These are phyloP conservation scores for Neofusicoccum laricinum DNA, from an alignment of 2,329 filamentous ascomycete species.

Conservation along the genomic window DNA sequence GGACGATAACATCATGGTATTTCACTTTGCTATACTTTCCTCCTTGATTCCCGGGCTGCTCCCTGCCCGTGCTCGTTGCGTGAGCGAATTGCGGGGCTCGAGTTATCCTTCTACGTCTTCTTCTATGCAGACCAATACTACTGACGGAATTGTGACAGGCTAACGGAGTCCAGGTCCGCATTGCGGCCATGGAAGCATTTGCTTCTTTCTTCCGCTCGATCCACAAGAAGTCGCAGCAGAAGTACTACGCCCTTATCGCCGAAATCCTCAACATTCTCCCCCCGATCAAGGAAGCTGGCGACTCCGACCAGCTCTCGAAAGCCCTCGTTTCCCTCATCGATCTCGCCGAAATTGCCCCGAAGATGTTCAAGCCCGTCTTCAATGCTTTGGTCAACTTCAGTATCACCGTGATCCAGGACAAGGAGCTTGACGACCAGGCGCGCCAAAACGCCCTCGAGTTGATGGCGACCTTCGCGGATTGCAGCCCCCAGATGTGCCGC, in stretches of 20 bases:
- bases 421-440: slow-evolving; percentile 84
- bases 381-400: slow-evolving; percentile 89
- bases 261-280: slow-evolving; percentile 93
- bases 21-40: slow-evolving; percentile 25
- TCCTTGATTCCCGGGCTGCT: too few relatives aligned
- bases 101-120: background rate
- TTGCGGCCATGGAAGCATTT: slow-evolving; percentile 95
- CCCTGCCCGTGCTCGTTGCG: background rate
- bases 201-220: slow-evolving; percentile 92
- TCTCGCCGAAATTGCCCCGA: slow-evolving; percentile 86
- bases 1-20: slow-evolving; percentile 76
- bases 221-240: slow-evolving; percentile 79
- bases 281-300: slow-evolving; percentile 85
- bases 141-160: background rate
- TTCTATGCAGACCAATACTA: slow-evolving; percentile 11
- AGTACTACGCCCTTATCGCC: slow-evolving; percentile 83
- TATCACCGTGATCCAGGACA: slow-evolving; percentile 91
- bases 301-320: slow-evolving; percentile 87
- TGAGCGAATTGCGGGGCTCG: background rate
- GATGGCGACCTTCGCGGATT: slow-evolving; percentile 97
- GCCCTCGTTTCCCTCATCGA: slow-evolving; percentile 90
- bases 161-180: slow-evolving; percentile 62
- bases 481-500: slow-evolving; percentile 88
- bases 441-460: slow-evolving; percentile 94
- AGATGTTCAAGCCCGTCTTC: slow-evolving; percentile 97